Evolutionary conservation across 2,329 filamentous ascomycete genomes (phyloP), one percentile per base, ranked within the genome.

Genomic region (Bipolaris oryzae): DNA sequence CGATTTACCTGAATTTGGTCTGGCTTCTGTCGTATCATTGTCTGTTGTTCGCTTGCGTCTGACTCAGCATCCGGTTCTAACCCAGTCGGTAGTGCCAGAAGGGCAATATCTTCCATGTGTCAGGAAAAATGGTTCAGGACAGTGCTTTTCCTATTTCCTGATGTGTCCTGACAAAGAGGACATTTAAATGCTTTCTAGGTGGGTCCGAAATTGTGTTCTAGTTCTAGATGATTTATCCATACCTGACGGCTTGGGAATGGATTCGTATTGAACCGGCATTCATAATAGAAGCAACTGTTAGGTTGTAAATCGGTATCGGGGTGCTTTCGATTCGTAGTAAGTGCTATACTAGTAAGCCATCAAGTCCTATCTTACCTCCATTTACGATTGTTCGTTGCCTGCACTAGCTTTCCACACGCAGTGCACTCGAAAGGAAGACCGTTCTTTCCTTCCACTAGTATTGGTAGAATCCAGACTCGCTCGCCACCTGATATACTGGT

Each of bases 81-180:
- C 5, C 41, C 58, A 16, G 44, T 51, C 3, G 66, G 64, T 21
- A 69, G 54, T 10, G 62, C 52, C 7, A 54, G 53, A 5, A 67
- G 38, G 9, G 65, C 60, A 42, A 71, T 64, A 11, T 69, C 63
- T 48, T 71, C 68, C 64, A 71, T 62, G 34, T 71, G 68, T 43
- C 62, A 44, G 0, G 62, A 52, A 16, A 68, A 64, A 35, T 71
- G 68, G 2, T 43, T 51, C 1, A 67, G 39, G 10, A 67, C 53
- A 5, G 51, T 39, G 9, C 39, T 57, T 38, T 56, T 62, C 6
- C 61, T 65, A 11, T n/a, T n/a, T 7, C 50, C 57, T 7, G 62
- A 66, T 1, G 13, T 13, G 28, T 67, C 57, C 1, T 61, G 45
- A 43, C 68, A 71, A 1, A 71, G 37, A 0, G 62, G 58, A 37